Conservation (phyloP, 441 rosid species). For the Geranium incanum region DNA sequence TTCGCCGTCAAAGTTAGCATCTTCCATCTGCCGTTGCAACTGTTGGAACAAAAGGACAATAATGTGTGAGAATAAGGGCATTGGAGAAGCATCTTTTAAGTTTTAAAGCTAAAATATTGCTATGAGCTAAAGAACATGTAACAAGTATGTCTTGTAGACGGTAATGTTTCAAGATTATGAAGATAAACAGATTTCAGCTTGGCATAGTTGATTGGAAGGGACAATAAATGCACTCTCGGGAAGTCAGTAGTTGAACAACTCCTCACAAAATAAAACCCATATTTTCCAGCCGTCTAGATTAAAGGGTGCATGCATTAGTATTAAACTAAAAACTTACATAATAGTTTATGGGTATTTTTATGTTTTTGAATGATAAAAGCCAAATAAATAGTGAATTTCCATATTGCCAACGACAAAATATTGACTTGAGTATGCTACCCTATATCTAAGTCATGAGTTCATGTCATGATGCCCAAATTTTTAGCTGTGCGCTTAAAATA, state of each 20-base stretch:
- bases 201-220: not conserved
- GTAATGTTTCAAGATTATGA: no score
- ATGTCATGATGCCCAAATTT: conserved; percentile 10
- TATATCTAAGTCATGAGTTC: not conserved
- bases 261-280: not conserved
- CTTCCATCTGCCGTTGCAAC: conserved; percentile 57
- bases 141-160: no score
- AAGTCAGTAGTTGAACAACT: not conserved
- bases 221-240: not conserved
- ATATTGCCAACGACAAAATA: not conserved
- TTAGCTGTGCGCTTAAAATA: not conserved
- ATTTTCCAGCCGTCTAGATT: not conserved
- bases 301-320: not conserved
- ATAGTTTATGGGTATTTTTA: not conserved
- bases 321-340: not conserved
- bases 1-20: conserved; percentile 39
- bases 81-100: not conserved
- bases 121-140: not conserved
- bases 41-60: conserved; percentile 25
- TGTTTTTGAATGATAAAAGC: no score
- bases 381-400: not conserved
- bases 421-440: not conserved
- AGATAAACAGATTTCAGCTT: not conserved
- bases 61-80: not conserved
- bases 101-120: not conserved